phyloP scores from a whole-genome alignment of 2,329 filamentous ascomycete species.

The Xylariales sp. region DNA sequence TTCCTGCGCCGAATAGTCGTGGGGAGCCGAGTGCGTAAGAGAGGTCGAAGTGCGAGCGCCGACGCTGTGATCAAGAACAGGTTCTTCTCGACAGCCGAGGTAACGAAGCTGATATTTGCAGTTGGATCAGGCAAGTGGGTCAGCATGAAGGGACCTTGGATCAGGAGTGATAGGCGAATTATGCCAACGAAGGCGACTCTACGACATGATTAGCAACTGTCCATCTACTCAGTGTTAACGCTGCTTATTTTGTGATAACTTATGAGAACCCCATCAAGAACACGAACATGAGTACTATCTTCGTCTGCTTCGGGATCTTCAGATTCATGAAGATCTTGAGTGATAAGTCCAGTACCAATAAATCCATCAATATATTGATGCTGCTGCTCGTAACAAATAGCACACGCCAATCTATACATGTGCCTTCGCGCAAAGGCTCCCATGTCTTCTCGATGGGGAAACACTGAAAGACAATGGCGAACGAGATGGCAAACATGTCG shows the following conservation, averaged over 20 bases:
- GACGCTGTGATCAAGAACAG: constrained; percentile 38
- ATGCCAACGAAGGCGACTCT: constrained; percentile 32
- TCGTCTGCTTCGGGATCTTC: constrained; percentile 32
- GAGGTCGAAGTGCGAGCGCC: constrained; percentile 34
- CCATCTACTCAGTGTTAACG: too few species aligned
- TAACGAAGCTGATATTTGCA: constrained; percentile 30
- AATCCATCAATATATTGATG: constrained; percentile 36
- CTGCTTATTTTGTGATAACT: constrained; percentile 12
- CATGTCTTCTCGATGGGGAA: constrained; percentile 30
- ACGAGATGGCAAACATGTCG: constrained; percentile 20
- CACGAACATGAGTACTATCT: constrained; percentile 34
- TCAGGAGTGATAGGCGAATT: constrained; percentile 27
- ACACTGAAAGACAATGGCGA: constrained; percentile 42
- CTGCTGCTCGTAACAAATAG: constrained; percentile 31
- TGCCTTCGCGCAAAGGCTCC: constrained; percentile 18
- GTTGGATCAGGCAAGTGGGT: constrained; percentile 20
- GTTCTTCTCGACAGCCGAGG: constrained; percentile 35
- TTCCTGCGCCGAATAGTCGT: constrained; percentile 18
- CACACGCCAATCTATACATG: constrained; percentile 27
- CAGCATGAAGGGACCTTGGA: constrained; percentile 27
- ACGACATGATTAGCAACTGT: too few species aligned
- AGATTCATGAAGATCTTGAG: constrained; percentile 36
- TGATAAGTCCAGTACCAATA: constrained; percentile 34
- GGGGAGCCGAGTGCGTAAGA: constrained; percentile 31
- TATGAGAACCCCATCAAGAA: constrained; percentile 32